phyloP scores from a whole-genome alignment of 371 early-diverging fungal species.

The Blyttiomyces sp. region DNA sequence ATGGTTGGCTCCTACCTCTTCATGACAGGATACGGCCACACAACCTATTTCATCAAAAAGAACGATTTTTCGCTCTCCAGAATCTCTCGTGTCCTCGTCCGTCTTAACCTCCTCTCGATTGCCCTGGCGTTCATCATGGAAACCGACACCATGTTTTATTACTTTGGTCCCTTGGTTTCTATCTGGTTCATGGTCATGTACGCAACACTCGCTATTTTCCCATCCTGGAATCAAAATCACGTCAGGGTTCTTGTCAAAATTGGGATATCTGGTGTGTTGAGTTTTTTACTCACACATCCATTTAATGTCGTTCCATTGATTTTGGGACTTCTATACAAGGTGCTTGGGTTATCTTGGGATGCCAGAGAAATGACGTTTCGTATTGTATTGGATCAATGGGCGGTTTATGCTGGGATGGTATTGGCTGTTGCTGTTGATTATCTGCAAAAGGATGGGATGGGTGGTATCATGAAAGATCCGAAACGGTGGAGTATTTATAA shows the following conservation, averaged over 20 bases:
- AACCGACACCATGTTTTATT: slow-evolving; percentile 66
- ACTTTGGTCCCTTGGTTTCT: slow-evolving; percentile 71
- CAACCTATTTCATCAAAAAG: slow-evolving; percentile 65
- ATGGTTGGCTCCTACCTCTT: slow-evolving; percentile 74
- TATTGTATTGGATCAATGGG: slow-evolving; percentile 21
- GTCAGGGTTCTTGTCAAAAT: slow-evolving; percentile 44
- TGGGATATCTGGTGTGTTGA: slow-evolving; percentile 20
- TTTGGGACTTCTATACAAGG: slow-evolving; percentile 18
- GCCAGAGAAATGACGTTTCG: slow-evolving; percentile 28
- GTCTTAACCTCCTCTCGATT: slow-evolving; percentile 67
- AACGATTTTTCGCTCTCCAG: slow-evolving; percentile 60
- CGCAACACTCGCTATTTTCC: slow-evolving; percentile 57
- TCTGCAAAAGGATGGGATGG: too few relatives aligned
- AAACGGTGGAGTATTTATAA: neutral
- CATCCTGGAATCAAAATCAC: slow-evolving; percentile 43
- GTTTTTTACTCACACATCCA: slow-evolving; percentile 25
- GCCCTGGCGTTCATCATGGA: slow-evolving; percentile 63
- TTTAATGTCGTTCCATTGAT: neutral
- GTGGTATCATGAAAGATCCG: neutral
- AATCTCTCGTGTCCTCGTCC: slow-evolving; percentile 58
- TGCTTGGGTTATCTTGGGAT: slow-evolving; percentile 19
- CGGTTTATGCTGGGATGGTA: slow-evolving; percentile 26
- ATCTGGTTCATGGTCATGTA: slow-evolving; percentile 69
- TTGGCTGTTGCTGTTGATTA: neutral
- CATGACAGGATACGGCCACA: slow-evolving; percentile 80